Conservation (phyloP, 2,329 filamentous ascomycete species). For the Aureobasidium uvarum region DNA sequence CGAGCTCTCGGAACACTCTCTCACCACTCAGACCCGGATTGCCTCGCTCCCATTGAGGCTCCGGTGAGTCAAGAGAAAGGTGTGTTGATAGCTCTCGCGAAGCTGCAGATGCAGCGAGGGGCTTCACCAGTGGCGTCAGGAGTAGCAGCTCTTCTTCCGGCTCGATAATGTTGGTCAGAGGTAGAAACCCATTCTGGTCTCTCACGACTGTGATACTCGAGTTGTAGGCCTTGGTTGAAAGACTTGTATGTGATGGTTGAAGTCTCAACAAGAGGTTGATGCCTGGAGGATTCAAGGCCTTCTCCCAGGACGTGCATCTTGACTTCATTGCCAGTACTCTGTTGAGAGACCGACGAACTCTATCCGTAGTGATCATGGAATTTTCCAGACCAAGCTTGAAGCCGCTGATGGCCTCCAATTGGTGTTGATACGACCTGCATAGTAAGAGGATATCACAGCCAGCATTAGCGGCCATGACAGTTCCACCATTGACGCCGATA, state of each 20-base stretch:
- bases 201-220: slow-evolving; percentile 89
- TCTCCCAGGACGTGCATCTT: slow-evolving; percentile 84
- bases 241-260: slow-evolving; percentile 74
- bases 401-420: slow-evolving; percentile 87
- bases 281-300: slow-evolving; percentile 83
- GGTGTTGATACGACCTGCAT: slow-evolving; percentile 81
- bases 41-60: slow-evolving; percentile 57
- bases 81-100: slow-evolving; percentile 67
- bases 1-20: slow-evolving; percentile 85
- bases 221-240: slow-evolving; percentile 86
- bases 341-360: slow-evolving; percentile 75
- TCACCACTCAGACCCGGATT: slow-evolving; percentile 83
- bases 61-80: slow-evolving; percentile 57
- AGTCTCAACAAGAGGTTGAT: slow-evolving; percentile 73
- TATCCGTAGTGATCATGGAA: slow-evolving; percentile 76
- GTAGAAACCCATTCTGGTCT: slow-evolving; percentile 81
- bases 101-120: slow-evolving; percentile 82
- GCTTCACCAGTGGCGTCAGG: slow-evolving; percentile 85
- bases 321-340: slow-evolving; percentile 79
- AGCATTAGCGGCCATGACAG: slow-evolving; percentile 95
- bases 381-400: slow-evolving; percentile 88
- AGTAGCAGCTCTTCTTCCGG: slow-evolving; percentile 85
- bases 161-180: slow-evolving; percentile 76
- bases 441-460: slow-evolving; percentile 90
- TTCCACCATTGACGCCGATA: slow-evolving; percentile 94